Conservation (phyloP, 352 stramenopile species). For the Pythium brassicae region DNA sequence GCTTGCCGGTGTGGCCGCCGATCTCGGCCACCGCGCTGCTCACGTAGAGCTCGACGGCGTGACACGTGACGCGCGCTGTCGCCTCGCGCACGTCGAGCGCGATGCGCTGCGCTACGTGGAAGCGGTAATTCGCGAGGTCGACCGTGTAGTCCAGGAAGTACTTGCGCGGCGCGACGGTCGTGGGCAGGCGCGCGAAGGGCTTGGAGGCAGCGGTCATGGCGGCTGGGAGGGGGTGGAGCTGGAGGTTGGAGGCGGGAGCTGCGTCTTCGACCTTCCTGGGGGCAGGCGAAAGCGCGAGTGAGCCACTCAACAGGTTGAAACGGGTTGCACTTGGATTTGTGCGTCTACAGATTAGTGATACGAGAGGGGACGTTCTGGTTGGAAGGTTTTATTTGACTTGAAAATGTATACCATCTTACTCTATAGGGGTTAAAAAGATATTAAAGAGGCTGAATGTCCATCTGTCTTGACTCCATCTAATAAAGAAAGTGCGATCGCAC, state of each 20-base stretch:
- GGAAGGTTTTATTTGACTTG: too few relatives aligned
- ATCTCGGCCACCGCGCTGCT: constrained; percentile 60
- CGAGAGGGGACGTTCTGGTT: too few relatives aligned
- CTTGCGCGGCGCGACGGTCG: constrained; percentile 49
- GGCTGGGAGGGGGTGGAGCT: constrained; percentile 4
- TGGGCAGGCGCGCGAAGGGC: constrained; percentile 66
- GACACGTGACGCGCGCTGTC: constrained; percentile 85
- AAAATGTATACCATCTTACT: too few relatives aligned
- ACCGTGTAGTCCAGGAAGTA: constrained; percentile 81
- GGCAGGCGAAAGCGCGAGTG: not conserved
- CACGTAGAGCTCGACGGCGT: constrained; percentile 92
- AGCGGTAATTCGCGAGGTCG: constrained; percentile 67
- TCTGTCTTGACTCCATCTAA: too few relatives aligned
- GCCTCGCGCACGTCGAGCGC: constrained; percentile 50
- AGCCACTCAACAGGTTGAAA: too few relatives aligned
- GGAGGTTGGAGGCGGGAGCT: not conserved
- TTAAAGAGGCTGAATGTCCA: too few relatives aligned
- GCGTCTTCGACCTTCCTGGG: too few relatives aligned
- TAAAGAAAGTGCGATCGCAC: too few relatives aligned
- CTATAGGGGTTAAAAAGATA: too few relatives aligned
- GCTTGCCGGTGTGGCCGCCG: constrained; percentile 15
- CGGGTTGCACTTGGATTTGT: too few relatives aligned
- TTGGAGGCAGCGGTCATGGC: constrained; percentile 15
- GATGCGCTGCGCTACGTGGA: constrained; percentile 65
- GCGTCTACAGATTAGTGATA: too few relatives aligned